Conservation (phyloP, 345 rosid genomes). For the Clarkia xantiana region DNA sequence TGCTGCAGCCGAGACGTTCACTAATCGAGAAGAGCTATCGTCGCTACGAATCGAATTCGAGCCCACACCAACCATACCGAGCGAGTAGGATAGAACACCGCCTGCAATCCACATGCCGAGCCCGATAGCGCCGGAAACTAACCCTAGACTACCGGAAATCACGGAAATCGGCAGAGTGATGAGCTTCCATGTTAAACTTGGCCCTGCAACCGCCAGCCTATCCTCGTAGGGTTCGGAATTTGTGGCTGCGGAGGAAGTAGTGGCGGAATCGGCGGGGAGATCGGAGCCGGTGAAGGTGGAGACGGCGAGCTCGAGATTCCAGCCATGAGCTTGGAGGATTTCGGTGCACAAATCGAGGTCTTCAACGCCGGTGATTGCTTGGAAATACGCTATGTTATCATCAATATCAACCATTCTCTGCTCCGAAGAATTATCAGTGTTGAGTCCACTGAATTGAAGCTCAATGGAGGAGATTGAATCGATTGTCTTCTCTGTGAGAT, state of each 20-base stretch:
- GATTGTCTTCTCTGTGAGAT: too few relatives aligned
- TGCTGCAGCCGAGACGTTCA: slow-evolving; percentile 51
- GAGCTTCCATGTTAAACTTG: slow-evolving; percentile 70
- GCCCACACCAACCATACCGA: slow-evolving; percentile 51
- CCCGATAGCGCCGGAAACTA: slow-evolving; percentile 80
- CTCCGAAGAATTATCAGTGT: too few relatives aligned
- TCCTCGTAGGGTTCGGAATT: slow-evolving; percentile 9
- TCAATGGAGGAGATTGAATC: too few relatives aligned
- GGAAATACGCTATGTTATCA: slow-evolving; percentile 80
- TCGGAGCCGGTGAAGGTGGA: slow-evolving; percentile 49
- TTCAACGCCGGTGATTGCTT: slow-evolving; percentile 83
- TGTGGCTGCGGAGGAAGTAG: slow-evolving; percentile 8
- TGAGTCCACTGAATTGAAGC: too few relatives aligned
- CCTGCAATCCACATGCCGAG: slow-evolving; percentile 94
- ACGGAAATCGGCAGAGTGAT: slow-evolving; percentile 72
- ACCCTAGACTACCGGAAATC: slow-evolving; percentile 73
- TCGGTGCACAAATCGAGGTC: slow-evolving; percentile 85
- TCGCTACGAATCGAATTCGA: slow-evolving; percentile 19
- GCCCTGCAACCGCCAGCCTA: slow-evolving; percentile 15
- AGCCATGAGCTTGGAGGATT: slow-evolving; percentile 85
- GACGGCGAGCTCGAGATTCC: slow-evolving; percentile 98
- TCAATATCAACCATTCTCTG: slow-evolving; percentile 57
- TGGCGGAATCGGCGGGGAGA: slow-evolving; percentile 7
- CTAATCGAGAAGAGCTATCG: slow-evolving; percentile 37
- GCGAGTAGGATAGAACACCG: slow-evolving; percentile 69